Conservation (phyloP, 169 alveolate species). For the Babesia bovis region DNA sequence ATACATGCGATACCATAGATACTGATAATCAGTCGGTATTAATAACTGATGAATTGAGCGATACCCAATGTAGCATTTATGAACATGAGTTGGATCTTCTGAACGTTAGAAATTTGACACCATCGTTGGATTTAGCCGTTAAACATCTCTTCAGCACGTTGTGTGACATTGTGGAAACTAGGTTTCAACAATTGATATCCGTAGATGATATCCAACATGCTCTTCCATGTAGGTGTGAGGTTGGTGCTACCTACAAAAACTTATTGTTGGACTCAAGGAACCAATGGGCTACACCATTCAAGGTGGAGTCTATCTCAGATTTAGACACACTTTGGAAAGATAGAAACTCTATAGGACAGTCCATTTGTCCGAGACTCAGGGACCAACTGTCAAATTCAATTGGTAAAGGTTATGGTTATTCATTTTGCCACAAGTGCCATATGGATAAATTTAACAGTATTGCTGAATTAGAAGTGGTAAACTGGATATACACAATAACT, state of each 20-base stretch:
- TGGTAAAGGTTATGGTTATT: neutral
- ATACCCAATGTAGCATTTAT: neutral
- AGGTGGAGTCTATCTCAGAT: neutral
- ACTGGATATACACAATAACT: slow-evolving; percentile 51
- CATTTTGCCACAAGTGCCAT: slow-evolving; percentile 25
- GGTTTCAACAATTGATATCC: neutral
- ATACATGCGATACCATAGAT: too few relatives aligned
- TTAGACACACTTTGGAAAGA: slow-evolving; percentile 1
- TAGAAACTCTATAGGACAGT: slow-evolving; percentile 6
- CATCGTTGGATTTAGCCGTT: neutral
- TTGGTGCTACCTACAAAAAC: neutral
- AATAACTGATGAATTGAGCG: neutral
- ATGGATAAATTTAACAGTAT: neutral
- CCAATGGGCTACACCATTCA: slow-evolving; percentile 6
- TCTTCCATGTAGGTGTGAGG: slow-evolving; percentile 24
- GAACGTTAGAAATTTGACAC: neutral
- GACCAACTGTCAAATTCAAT: neutral
- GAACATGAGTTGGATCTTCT: slow-evolving; percentile 2
- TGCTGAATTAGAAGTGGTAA: slow-evolving; percentile 48
- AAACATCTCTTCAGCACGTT: slow-evolving; percentile 1
- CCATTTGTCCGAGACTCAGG: slow-evolving; percentile 6
- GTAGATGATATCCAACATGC: neutral
- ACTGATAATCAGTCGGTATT: too few relatives aligned
- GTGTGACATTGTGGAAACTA: neutral
- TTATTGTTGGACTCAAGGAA: neutral